Evolutionary conservation across 2,329 filamentous ascomycete genomes (phyloP), one percentile per base, ranked within the genome.

Genomic region (Hawksworthiomyces lignivorus): DNA sequence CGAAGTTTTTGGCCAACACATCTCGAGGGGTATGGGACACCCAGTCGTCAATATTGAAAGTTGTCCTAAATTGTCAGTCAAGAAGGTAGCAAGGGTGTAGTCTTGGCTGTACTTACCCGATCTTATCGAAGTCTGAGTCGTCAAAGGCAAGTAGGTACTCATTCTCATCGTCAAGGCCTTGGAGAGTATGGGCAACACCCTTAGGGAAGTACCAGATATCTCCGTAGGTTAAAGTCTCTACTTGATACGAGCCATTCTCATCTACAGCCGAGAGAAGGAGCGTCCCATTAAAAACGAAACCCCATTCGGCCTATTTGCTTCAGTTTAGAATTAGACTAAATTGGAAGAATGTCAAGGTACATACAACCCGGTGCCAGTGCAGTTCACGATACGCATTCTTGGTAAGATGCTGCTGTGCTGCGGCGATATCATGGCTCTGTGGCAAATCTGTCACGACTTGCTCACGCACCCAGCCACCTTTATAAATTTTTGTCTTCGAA

Each of bases 11-110:
- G 22, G 80, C 79, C 0, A 84, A 63, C 32, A 84, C 67, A 28
- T 56, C 48, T 35, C 72, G 74, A 0, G 81, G 80, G 0, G 79
- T 84, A 53, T 82, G 80, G 0, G 72, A 62, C 29, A 84, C 67
- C 80, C 80, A 84, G 61, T 85, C 80, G 48, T 80, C 78, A 17
- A 84, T 67, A 61, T 77, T 82, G 65, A 84, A 84, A 1, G 80
- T 84, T 0, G 77, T 82, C 14, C 76, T 76, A n/a, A n/a, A n/a
- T n/a, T n/a, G n/a, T n/a, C n/a, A n/a, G n/a, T n/a, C n/a, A n/a
- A n/a, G n/a, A n/a, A n/a, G n/a, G n/a, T n/a, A n/a, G n/a, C n/a
- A n/a, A n/a, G n/a, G n/a, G n/a, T n/a, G n/a, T n/a, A 26, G 24
- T 8, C 8, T 26, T 12, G 24, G 24, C n/a, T 26, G 12, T 26